Conservation (phyloP, 2,329 filamentous ascomycete species). For the Xylaria sp. region DNA sequence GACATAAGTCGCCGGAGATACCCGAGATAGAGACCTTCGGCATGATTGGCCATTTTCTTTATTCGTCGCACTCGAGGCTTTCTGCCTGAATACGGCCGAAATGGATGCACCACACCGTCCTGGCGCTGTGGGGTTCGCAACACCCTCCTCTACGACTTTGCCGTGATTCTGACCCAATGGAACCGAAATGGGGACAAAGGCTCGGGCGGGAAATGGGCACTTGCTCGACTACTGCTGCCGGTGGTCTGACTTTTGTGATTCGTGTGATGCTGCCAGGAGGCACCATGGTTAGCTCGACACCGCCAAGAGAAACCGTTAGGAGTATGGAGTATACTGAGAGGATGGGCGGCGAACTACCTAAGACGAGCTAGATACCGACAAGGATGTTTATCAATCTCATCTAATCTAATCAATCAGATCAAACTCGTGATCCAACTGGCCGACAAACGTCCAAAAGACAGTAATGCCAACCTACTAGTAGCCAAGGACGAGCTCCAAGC, state of each 20-base stretch:
- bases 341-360: neutral
- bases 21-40: conserved; percentile 6
- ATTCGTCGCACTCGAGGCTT: conserved; percentile 2
- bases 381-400: conserved; percentile 22
- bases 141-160: neutral
- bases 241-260: neutral
- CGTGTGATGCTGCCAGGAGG: neutral
- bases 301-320: conserved; percentile 4
- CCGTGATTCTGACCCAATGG: neutral
- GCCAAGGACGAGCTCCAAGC: neutral
- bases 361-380: neutral
- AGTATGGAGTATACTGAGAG: neutral
- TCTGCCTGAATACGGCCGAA: conserved; percentile 19
- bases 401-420: conserved; percentile 27
- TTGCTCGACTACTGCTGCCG: neutral
- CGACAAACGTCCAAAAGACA: neutral
- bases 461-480: conserved; percentile 10
- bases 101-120: conserved; percentile 9
- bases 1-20: conserved; percentile 6
- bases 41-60: conserved; percentile 8
- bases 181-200: neutral
- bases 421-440: neutral
- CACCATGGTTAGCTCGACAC: neutral
- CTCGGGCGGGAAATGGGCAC: neutral
- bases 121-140: neutral